phyloP scores from a whole-genome alignment of 2,329 filamentous ascomycete genomes.

The Ophiostoma quercus region DNA sequence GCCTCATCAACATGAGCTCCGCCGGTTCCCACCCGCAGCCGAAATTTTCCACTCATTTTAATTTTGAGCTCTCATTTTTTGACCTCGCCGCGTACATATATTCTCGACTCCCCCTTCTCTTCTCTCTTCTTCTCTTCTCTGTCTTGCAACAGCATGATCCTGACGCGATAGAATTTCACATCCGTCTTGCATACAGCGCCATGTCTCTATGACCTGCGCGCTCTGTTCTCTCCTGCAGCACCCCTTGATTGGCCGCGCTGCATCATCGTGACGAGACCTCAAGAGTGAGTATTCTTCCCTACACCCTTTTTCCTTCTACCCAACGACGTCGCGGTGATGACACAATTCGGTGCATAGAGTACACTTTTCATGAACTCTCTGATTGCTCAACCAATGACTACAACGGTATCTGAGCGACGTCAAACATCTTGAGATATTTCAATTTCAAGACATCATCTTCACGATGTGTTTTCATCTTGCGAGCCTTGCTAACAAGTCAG shows the following conservation, averaged over 20 bases:
- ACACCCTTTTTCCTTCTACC: not conserved
- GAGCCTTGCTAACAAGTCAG: conserved; percentile 12
- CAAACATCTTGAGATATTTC: not conserved
- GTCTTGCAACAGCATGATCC: not conserved
- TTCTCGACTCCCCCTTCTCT: not conserved
- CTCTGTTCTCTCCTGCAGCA: conserved; percentile 6
- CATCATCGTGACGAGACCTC: conserved; percentile 14
- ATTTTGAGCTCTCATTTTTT: not conserved
- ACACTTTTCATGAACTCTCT: conserved; percentile 55
- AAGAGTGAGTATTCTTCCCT: conserved; percentile 11
- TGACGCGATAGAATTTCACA: not conserved
- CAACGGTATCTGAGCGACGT: conserved; percentile 89
- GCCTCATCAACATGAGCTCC: not conserved
- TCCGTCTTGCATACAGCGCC: not conserved
- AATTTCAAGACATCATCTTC: not conserved
- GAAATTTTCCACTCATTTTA: conserved; percentile 12
- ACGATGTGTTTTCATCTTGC: not conserved
- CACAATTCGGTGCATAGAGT: conserved; percentile 55
- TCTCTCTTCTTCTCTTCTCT: not conserved
- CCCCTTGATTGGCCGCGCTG: conserved; percentile 24
- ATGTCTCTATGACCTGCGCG: conserved; percentile 13
- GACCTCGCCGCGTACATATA: not conserved
- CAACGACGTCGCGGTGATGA: conserved; percentile 54
- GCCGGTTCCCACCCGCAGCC: not conserved
- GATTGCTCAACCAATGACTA: conserved; percentile 66